Percentiles rank a stretch among this genome's conserved stretches.
Evolutionary conservation across 192 early-diverging fungal genomes (phyloP).

Genomic region (Backusella tuberculispora): DNA sequence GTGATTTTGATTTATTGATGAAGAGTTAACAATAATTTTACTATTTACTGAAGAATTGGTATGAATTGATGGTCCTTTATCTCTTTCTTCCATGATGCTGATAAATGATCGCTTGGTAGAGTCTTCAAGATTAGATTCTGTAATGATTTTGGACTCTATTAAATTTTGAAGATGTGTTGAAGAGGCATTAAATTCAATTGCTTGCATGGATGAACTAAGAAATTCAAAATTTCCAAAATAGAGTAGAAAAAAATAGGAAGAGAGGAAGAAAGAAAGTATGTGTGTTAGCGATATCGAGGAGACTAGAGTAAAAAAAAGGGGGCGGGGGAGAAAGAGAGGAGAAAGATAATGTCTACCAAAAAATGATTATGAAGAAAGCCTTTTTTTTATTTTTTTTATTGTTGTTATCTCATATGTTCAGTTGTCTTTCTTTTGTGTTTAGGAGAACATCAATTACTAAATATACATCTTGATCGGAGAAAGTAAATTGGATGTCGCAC

Average conservation of each 20-base stretch:
- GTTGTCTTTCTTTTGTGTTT: background rate
- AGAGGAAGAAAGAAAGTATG: background rate
- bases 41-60: background rate
- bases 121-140: background rate
- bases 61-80: conserved; percentile 6
- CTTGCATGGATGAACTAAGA: background rate
- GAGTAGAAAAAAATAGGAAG: background rate
- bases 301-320: background rate
- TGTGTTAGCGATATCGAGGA: background rate
- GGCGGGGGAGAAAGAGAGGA: background rate
- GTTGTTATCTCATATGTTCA: background rate
- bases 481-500: background rate
- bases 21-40: background rate
- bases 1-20: background rate
- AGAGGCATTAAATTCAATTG: background rate
- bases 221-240: background rate
- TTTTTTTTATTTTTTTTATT: background rate
- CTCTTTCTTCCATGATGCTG: background rate
- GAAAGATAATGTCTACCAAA: background rate
- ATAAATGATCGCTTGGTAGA: background rate
- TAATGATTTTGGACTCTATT: background rate
- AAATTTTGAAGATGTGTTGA: background rate
- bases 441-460: background rate
- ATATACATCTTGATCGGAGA: background rate
- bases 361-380: background rate